Evolutionary conservation across 139 green algal genomes (phyloP).

Genomic region (Coelastrella sp.): DNA sequence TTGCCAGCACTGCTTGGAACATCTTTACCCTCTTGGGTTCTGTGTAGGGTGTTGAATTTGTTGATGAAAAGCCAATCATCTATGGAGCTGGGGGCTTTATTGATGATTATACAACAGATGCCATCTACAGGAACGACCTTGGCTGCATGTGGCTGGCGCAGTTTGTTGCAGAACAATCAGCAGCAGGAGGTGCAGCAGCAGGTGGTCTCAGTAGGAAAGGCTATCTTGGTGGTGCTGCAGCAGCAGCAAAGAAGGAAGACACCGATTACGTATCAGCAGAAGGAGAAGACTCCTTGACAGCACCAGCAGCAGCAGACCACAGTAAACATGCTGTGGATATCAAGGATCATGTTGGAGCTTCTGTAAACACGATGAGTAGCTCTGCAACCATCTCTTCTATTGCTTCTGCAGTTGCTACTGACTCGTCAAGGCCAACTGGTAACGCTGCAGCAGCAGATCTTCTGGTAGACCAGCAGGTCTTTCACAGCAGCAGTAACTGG

Average conservation of each 20-base stretch:
- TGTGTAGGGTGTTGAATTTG: conserved; percentile 63
- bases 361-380: too few species aligned
- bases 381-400: too few species aligned
- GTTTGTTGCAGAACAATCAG: background rate
- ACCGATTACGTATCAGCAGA: background rate
- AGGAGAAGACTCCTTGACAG: too few species aligned
- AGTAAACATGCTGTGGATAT: too few species aligned
- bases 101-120: conserved; percentile 73
- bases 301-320: background rate
- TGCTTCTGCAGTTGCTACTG: too few species aligned
- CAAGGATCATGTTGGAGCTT: too few species aligned
- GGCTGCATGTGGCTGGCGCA: conserved; percentile 58
- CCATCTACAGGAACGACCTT: conserved; percentile 74
- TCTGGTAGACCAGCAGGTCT: too few species aligned
- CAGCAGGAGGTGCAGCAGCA: background rate
- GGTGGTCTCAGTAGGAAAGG: background rate
- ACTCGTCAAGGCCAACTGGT: too few species aligned
- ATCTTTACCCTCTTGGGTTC: background rate
- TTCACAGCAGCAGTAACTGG: too few species aligned
- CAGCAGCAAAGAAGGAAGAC: background rate
- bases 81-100: conserved; percentile 71
- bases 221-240: background rate
- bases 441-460: too few species aligned
- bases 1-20: too few species aligned
- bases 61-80: conserved; percentile 65